Evolutionary conservation across 1,284 basidiomycete genomes (phyloP).

Genomic region (Testicularia cyperi): DNA sequence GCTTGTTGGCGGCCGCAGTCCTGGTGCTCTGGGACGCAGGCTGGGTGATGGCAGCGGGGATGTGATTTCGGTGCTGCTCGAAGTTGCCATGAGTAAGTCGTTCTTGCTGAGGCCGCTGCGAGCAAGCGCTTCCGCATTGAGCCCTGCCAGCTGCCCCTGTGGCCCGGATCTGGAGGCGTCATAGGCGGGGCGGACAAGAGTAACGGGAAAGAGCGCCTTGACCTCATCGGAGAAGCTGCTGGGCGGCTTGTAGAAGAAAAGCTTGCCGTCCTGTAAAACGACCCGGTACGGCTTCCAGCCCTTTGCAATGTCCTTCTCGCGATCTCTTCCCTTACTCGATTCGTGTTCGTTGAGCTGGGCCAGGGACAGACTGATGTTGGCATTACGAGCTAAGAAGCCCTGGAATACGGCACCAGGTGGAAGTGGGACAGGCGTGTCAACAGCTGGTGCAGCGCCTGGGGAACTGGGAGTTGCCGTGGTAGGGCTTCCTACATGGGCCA

Average conservation of each 20-base stretch:
- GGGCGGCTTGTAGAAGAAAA: constrained; percentile 57
- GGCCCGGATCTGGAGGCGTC: constrained; percentile 4
- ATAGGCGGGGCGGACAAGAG: constrained; percentile 16
- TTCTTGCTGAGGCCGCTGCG: constrained; percentile 42
- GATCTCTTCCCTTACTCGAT: constrained; percentile 24
- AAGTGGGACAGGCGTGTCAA: constrained; percentile 17
- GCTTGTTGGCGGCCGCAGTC: constrained; percentile 10
- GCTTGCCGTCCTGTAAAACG: constrained; percentile 44
- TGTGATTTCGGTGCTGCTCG: constrained; percentile 22
- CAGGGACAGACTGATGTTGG: constrained; percentile 46
- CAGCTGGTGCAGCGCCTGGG: not conserved
- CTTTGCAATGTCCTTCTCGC: constrained; percentile 52
- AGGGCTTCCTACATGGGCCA: constrained; percentile 22
- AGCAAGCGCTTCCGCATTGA: constrained; percentile 37
- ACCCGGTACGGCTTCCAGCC: constrained; percentile 59
- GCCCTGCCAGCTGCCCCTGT: not conserved
- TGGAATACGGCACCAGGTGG: constrained; percentile 41
- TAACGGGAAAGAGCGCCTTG: constrained; percentile 42
- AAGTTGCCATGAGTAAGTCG: constrained; percentile 46
- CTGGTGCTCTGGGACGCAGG: constrained; percentile 12
- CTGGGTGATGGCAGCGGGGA: constrained; percentile 20
- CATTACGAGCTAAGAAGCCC: constrained; percentile 49
- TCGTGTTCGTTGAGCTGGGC: constrained; percentile 39
- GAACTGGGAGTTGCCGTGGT: too few relatives aligned
- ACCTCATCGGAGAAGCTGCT: constrained; percentile 51